Base-by-base conservation (phyloP, 768 basidiomycete genomes). In the Collybia sordida region DNA sequence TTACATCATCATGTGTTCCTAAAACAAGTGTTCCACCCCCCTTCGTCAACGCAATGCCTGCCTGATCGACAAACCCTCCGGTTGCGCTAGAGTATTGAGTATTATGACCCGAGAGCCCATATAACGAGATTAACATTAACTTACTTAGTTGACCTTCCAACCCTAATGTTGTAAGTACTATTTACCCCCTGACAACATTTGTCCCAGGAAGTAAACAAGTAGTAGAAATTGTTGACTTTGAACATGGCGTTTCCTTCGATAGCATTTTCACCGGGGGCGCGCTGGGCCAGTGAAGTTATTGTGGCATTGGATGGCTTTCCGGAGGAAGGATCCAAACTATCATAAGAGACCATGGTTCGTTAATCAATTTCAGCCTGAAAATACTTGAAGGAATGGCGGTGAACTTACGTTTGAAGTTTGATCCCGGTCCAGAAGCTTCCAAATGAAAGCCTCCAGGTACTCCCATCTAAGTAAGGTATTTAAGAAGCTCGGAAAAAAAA, bases 131-230 rank as follows among this genome's bases (percentile, higher is more conserved):
- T 19, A 28, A 28, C 23, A n/a, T 9, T 18, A 17, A 60, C 71
- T 35, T 44, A 77, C 77, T 63, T 70, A 3, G 68, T 57, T 3
- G 78, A 73, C 22, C 82, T 70, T 18, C 79, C 79, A 25, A 83
- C 80, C 6, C 79, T 73, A 48, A 82, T 84, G 52, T 82, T 84
- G 58, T 82, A 83, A 0, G 80, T 83, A 62, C 78, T 79, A 7
- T 62, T 66, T 12, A 70, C 72, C 3, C 80, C 80, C 19, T 59
- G 38, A 62, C 81, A 81, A 63, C 79, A 82, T 2, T 63, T 64
- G 52, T 81, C 80, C 80, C 80, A 82, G 9, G 74, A 75, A 1
- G 74, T 70, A 63, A 82, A 83, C n/a, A 83, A 67, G 55, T 82
- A 83, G 62, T 73, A 82, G 56, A 64, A 81, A 42, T 54, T 69